Percentiles rank a stretch among this genome's conserved stretches.
Evolutionary conservation across 192 early-diverging fungal genomes (phyloP).

Genomic region (Coemansia sp.): DNA sequence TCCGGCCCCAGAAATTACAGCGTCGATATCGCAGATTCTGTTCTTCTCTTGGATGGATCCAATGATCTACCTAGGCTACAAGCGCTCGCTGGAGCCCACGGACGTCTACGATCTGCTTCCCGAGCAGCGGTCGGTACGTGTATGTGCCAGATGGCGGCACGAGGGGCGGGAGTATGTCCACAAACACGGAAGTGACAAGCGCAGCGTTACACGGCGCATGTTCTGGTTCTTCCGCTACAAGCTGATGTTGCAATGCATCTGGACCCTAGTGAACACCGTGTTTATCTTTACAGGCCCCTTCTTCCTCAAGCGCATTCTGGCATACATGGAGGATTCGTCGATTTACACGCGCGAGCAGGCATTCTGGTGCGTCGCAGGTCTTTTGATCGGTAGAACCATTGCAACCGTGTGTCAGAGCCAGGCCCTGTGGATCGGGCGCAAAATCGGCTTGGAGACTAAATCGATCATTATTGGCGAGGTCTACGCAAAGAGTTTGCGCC

Average conservation of each 20-base stretch:
- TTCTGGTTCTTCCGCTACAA: slow-evolving; percentile 50
- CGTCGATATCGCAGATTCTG: slow-evolving; percentile 57
- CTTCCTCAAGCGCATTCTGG: slow-evolving; percentile 57
- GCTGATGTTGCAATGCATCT: slow-evolving; percentile 48
- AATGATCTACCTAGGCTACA: slow-evolving; percentile 62
- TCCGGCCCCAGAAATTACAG: slow-evolving; percentile 53
- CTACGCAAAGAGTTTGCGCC: slow-evolving; percentile 63
- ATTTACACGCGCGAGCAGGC: slow-evolving; percentile 52
- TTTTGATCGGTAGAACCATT: slow-evolving; percentile 50
- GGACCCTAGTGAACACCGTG: slow-evolving; percentile 44
- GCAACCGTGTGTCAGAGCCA: slow-evolving; percentile 57
- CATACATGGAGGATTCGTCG: slow-evolving; percentile 56
- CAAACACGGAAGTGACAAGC: slow-evolving; percentile 27
- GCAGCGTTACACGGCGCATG: slow-evolving; percentile 32
- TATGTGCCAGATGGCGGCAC: slow-evolving; percentile 34
- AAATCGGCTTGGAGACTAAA: slow-evolving; percentile 62
- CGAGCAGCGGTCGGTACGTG: slow-evolving; percentile 24
- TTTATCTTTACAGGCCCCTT: slow-evolving; percentile 56
- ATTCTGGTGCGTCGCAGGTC: slow-evolving; percentile 61
- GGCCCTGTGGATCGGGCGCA: slow-evolving; percentile 68
- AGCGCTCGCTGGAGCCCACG: slow-evolving; percentile 58
- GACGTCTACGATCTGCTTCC: slow-evolving; percentile 58
- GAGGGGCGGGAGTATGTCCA: slow-evolving; percentile 20
- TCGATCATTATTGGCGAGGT: slow-evolving; percentile 65
- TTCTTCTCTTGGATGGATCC: slow-evolving; percentile 63